Evolutionary conservation across 2,329 filamentous ascomycete species (phyloP).

Genomic region (Neocatenulostroma microsporum): DNA sequence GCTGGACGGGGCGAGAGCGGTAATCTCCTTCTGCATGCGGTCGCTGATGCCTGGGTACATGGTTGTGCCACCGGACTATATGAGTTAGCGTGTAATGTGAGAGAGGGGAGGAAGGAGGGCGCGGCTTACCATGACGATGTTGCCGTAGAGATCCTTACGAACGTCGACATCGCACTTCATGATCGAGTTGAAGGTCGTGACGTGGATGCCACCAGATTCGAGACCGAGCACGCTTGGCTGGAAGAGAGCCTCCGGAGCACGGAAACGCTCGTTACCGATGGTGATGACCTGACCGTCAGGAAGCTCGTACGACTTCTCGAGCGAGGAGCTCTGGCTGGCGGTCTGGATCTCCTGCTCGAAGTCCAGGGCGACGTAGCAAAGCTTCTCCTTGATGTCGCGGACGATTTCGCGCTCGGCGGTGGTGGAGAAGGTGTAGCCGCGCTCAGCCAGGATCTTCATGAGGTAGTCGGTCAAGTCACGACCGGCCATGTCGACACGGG

Average conservation of each 20-base stretch:
- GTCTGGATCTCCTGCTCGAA: constrained; percentile 99
- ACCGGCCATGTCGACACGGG: constrained; percentile 99
- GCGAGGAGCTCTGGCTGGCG: constrained; percentile 92
- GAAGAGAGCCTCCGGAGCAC: constrained; percentile 98
- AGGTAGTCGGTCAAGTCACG: constrained; percentile 99
- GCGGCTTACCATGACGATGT: constrained; percentile 99
- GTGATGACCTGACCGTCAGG: constrained; percentile 99
- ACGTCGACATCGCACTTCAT: constrained; percentile 99
- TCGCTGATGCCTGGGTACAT: constrained; percentile 99
- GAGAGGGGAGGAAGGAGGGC: not conserved
- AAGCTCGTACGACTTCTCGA: constrained; percentile 99
- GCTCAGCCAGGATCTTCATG: constrained; percentile 99
- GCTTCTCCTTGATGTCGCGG: constrained; percentile 99
- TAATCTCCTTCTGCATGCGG: constrained; percentile 99
- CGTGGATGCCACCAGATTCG: constrained; percentile 97
- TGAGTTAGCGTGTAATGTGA: constrained; percentile 5
- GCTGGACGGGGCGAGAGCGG: constrained; percentile 94
- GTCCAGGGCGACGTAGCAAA: constrained; percentile 99
- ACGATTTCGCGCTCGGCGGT: constrained; percentile 99
- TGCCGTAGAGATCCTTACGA: constrained; percentile 99
- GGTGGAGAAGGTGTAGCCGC: constrained; percentile 99
- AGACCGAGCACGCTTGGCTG: constrained; percentile 97
- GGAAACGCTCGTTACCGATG: constrained; percentile 99
- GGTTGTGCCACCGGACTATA: constrained; percentile 97
- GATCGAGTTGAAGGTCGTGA: constrained; percentile 99